Percentiles rank a stretch among this genome's conserved stretches.
Conservation (phyloP, 805 yeast genomes). For the Hermanozyma aechmeae region DNA sequence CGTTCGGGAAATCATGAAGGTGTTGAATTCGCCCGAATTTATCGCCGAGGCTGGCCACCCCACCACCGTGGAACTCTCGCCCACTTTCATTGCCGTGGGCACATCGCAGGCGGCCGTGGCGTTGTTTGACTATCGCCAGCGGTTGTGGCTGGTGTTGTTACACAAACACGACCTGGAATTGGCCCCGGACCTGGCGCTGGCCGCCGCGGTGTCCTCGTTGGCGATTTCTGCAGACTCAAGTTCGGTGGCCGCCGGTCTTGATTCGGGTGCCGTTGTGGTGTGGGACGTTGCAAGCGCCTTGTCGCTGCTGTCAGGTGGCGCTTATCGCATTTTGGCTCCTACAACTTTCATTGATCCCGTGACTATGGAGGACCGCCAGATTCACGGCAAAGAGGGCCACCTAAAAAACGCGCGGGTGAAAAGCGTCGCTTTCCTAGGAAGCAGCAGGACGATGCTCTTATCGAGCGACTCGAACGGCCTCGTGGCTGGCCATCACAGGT, state of each 20-base stretch:
- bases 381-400: conserved; percentile 21
- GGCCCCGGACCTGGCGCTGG: neutral
- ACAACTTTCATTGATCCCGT: conserved; percentile 32
- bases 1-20: conserved; percentile 9
- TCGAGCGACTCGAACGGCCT: conserved; percentile 28
- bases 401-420: conserved; percentile 14
- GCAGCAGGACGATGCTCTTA: conserved; percentile 18
- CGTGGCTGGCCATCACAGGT: conserved; percentile 56
- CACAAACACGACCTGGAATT: neutral
- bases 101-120: conserved; percentile 59
- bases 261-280: conserved; percentile 51
- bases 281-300: conserved; percentile 44
- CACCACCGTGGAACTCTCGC: conserved; percentile 14
- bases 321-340: conserved; percentile 37
- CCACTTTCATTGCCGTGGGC: conserved; percentile 49
- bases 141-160: conserved; percentile 32
- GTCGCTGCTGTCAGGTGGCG: conserved; percentile 15
- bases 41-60: conserved; percentile 14
- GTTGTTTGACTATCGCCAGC: conserved; percentile 63
- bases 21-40: conserved; percentile 15
- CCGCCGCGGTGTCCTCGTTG: conserved; percentile 38
- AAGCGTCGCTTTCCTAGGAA: conserved; percentile 18
- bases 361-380: conserved; percentile 14
- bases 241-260: conserved; percentile 59
- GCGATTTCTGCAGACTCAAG: conserved; percentile 62